phyloP scores from a whole-genome alignment of 352 stramenopile species.

The Albugo laibachii region DNA sequence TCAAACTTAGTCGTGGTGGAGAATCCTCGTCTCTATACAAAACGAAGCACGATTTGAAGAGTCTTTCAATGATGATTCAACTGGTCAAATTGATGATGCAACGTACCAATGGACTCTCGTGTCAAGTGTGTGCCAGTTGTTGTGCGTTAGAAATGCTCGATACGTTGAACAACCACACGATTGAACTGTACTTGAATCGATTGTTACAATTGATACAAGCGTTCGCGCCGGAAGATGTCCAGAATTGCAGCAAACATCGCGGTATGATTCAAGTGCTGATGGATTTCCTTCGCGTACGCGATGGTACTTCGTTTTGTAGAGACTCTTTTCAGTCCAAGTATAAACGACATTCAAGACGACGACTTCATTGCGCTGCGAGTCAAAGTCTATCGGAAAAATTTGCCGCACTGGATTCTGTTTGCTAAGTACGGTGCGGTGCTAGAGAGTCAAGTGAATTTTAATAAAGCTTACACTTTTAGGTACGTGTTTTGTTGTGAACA shows the following conservation, averaged over 20 bases:
- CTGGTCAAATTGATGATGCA: constrained; percentile 43
- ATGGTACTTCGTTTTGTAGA: constrained; percentile 58
- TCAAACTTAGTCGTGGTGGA: constrained; percentile 56
- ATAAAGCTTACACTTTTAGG: too few species aligned
- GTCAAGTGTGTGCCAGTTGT: constrained; percentile 30
- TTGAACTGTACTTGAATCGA: constrained; percentile 29
- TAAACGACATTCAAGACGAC: constrained; percentile 15
- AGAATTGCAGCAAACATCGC: constrained; percentile 37
- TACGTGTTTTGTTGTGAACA: too few species aligned
- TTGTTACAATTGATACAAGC: constrained; percentile 42
- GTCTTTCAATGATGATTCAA: constrained; percentile 64
- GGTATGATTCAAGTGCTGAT: constrained; percentile 69
- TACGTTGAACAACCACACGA: constrained; percentile 24
- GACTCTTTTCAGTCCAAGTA: constrained; percentile 8
- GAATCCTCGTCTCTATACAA: constrained; percentile 64
- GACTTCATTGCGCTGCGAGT: constrained; percentile 51
- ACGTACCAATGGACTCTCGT: constrained; percentile 17
- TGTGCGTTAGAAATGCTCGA: constrained; percentile 18
- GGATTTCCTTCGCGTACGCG: constrained; percentile 60
- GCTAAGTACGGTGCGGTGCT: constrained; percentile 11
- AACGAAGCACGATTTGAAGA: constrained; percentile 70
- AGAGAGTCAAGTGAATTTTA: too few species aligned
- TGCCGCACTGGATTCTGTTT: constrained; percentile 53
- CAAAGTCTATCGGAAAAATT: constrained; percentile 60
- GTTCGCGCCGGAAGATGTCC: constrained; percentile 16